A percentile compares a stretch with the other conserved stretches of the same genome.
phyloP scores from a whole-genome alignment of 1,284 basidiomycete genomes.

The Vanrija sp. region DNA sequence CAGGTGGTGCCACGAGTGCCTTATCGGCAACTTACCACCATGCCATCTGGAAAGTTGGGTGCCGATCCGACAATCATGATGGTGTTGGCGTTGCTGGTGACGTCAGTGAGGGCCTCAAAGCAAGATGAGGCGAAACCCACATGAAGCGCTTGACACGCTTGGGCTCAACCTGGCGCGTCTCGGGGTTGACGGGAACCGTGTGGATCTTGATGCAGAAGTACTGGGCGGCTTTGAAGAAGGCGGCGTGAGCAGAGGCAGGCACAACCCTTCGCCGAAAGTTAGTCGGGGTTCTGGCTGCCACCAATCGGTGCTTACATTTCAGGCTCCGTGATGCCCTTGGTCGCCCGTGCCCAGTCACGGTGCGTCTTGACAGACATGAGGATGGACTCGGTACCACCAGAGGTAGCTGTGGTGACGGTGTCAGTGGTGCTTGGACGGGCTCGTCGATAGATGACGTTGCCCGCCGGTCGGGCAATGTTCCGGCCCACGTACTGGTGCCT shows the following conservation, averaged over 20 bases:
- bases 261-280: conserved; percentile 59
- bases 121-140: too few species aligned
- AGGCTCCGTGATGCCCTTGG: conserved; percentile 83
- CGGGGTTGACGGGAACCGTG: conserved; percentile 75
- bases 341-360: conserved; percentile 81
- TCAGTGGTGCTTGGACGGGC: too few species aligned
- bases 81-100: conserved; percentile 47
- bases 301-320: conserved; percentile 66
- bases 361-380: conserved; percentile 81
- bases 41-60: conserved; percentile 88
- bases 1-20: neutral
- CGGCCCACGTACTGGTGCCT: conserved; percentile 58
- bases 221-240: conserved; percentile 87
- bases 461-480: neutral
- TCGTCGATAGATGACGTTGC: neutral
- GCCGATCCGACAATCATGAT: conserved; percentile 79
- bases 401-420: conserved; percentile 57
- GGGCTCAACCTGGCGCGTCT: conserved; percentile 75
- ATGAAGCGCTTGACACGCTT: conserved; percentile 76
- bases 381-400: conserved; percentile 94
- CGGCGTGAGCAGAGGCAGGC: conserved; percentile 82
- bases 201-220: conserved; percentile 94
- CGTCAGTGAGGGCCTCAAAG: neutral
- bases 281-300: conserved; percentile 8
- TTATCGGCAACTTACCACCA: conserved; percentile 51